Conservation (phyloP, 2,329 filamentous ascomycete genomes). For the Phaeoacremonium minimum region DNA sequence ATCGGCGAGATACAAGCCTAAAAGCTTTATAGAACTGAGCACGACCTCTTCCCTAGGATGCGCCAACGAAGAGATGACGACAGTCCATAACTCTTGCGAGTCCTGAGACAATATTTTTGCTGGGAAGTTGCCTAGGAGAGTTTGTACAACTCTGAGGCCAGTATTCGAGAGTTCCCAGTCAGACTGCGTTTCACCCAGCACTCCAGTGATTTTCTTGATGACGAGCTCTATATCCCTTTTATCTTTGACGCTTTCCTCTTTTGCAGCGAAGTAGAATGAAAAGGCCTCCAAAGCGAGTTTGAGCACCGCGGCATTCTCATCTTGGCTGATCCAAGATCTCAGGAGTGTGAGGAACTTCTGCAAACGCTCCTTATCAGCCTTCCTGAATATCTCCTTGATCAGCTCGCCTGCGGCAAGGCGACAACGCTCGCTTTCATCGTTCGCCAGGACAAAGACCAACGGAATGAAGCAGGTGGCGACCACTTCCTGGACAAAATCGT, state of each 20-base stretch:
- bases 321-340: slow-evolving; percentile 71
- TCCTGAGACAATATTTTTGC: slow-evolving; percentile 56
- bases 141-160: slow-evolving; percentile 63
- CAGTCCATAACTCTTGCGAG: slow-evolving; percentile 65
- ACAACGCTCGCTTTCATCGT: slow-evolving; percentile 85
- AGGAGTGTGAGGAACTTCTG: slow-evolving; percentile 69
- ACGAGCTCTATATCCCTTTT: slow-evolving; percentile 65
- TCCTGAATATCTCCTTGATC: slow-evolving; percentile 75
- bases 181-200: slow-evolving; percentile 50
- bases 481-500: slow-evolving; percentile 79
- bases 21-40: slow-evolving; percentile 67
- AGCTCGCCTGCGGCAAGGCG: slow-evolving; percentile 76
- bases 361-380: slow-evolving; percentile 68
- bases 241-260: slow-evolving; percentile 53
- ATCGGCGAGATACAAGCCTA: slow-evolving; percentile 76
- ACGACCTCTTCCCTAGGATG: slow-evolving; percentile 73
- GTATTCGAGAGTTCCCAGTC: slow-evolving; percentile 74
- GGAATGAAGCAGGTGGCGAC: slow-evolving; percentile 80
- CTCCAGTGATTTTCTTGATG: slow-evolving; percentile 45
- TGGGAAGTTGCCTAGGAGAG: slow-evolving; percentile 64
- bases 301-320: slow-evolving; percentile 65
- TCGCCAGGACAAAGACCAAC: slow-evolving; percentile 77
- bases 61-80: slow-evolving; percentile 63
- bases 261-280: slow-evolving; percentile 74
- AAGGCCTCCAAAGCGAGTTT: slow-evolving; percentile 77